phyloP scores from a whole-genome alignment of 139 green algal genomes.

The Tetradesmus obliquus region DNA sequence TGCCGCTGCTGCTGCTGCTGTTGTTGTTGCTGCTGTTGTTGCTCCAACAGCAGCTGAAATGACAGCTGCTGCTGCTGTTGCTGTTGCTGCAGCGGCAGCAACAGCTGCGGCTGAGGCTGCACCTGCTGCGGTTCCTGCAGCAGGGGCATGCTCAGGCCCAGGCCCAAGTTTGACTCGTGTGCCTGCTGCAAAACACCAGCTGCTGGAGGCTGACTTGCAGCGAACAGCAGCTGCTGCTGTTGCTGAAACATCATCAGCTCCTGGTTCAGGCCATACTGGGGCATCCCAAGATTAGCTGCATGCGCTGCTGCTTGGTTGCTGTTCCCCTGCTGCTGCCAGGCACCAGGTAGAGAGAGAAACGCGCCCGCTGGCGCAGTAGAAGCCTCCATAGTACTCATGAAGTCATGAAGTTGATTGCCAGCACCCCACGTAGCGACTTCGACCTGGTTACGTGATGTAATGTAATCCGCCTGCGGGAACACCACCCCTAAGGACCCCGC shows the following conservation, averaged over 20 bases:
- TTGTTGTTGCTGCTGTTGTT: neutral
- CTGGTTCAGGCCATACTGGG: neutral
- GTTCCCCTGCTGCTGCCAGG: neutral
- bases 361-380: neutral
- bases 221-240: neutral
- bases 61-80: neutral
- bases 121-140: neutral
- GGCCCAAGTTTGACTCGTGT: neutral
- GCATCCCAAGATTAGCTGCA: neutral
- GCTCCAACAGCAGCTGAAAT: too few species aligned
- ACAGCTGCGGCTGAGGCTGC: neutral
- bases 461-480: neutral
- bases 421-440: neutral
- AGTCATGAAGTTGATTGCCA: neutral
- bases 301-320: neutral
- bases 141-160: neutral
- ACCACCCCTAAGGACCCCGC: neutral
- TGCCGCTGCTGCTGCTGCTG: neutral
- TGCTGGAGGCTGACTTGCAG: neutral
- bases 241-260: neutral
- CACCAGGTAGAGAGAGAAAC: too few species aligned
- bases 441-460: neutral
- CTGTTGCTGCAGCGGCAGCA: neutral
- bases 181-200: neutral
- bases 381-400: neutral